Evolutionary conservation across 164 flowering plant species (phyloP), one percentile per base, ranked within the genome.

Genomic region (Vitis rupestris): DNA sequence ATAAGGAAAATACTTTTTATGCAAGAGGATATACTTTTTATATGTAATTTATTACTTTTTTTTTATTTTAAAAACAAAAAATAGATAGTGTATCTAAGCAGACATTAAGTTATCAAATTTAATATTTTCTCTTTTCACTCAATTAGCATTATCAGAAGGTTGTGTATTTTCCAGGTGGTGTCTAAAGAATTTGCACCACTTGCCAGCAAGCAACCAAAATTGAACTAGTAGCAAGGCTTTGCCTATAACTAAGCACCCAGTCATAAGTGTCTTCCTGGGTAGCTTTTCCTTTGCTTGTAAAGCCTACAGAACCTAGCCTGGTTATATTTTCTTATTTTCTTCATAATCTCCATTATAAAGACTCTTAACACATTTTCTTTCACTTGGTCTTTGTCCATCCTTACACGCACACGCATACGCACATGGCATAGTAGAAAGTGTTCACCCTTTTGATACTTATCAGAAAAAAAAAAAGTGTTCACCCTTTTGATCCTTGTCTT

Each of bases 151-250:
- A 65, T 50, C 67, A 49, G 37, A 50, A 61, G 93, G 92, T 88
- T 85, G 90, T 76, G 12, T 79, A 50, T 76, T 88, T 90, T 93
- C 97, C 91, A 87, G 84, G 79, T 81, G 87, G 85, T 88, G 88
- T 74, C 69, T 81, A 50, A 66, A 88, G 88, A 72, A 50, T 66
- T 76, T 79, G 79, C 88, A 84, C 78, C 84, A 80, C 77, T 84
- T 90, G 90, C 90, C 98, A 91, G 92, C 85, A 88, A 85, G 86
- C 92, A 88, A 88, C 94, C 96, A 64, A 91, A 0, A 89, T 74
- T 70, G 51, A 82, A 64, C 29, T 19, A 16, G 27, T 59, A 60
- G 78, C 78, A 50, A 74, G 79, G 74, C 68, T 65, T 72, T 50
- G 10, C 56, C 56, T 66, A 2, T 19, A 47, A 56, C 9, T 11